phyloP scores from a whole-genome alignment of 352 stramenopile species.

The Globisporangium iwayamae region DNA sequence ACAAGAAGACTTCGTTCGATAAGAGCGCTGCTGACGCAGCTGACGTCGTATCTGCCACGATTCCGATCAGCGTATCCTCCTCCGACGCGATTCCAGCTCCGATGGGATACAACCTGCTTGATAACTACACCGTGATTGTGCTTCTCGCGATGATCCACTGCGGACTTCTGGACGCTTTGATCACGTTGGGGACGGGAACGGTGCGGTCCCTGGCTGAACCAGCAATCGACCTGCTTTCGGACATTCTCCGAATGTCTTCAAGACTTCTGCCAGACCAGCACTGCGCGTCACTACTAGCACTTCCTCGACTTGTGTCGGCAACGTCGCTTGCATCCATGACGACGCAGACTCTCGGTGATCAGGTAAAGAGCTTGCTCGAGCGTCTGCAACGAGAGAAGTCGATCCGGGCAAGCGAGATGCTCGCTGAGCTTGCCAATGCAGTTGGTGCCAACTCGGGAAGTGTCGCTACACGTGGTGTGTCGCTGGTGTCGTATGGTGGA shows the following conservation, averaged over 20 bases:
- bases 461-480: conserved; percentile 62
- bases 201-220: conserved; percentile 74
- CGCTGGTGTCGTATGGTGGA: conserved; percentile 76
- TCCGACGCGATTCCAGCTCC: conserved; percentile 57
- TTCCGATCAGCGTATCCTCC: conserved; percentile 70
- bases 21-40: conserved; percentile 37
- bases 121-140: conserved; percentile 88
- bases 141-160: conserved; percentile 85
- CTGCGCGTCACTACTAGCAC: conserved; percentile 69
- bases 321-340: conserved; percentile 73
- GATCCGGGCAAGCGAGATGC: conserved; percentile 83
- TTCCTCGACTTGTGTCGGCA: conserved; percentile 76
- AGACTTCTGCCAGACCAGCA: conserved; percentile 82
- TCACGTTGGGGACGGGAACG: conserved; percentile 75
- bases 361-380: conserved; percentile 71
- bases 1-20: conserved; percentile 83
- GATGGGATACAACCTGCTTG: conserved; percentile 77
- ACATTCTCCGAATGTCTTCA: conserved; percentile 83
- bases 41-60: conserved; percentile 38
- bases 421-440: conserved; percentile 75
- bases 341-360: conserved; percentile 64
- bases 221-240: conserved; percentile 78
- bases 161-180: conserved; percentile 75
- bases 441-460: conserved; percentile 74
- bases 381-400: conserved; percentile 79